Base-by-base conservation (phyloP, 331 rosid genomes). In the Rosa hybrid region DNA sequence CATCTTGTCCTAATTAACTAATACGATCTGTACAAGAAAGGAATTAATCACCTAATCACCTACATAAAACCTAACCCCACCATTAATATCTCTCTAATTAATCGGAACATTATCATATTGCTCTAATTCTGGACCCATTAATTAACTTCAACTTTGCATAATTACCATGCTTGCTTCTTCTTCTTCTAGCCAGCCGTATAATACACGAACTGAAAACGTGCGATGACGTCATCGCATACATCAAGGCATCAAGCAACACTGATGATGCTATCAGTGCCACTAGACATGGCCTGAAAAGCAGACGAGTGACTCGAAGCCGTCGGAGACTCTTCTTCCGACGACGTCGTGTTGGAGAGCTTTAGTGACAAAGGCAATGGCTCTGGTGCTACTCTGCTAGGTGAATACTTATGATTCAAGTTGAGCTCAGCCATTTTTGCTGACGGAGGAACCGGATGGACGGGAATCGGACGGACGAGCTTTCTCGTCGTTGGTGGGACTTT, bases 221-320 rank as follows among this genome's bases (percentile, higher is more conserved):
- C 23, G 21, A 25, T n/a, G 50, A 68, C 72, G 49, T 41, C 50
- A 18, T 68, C 25, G 53, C 60, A 27, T 62, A 62, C 72, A 62
- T 76, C 60, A 93, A 72, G 97, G 45, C 72, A 62, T 76, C 60
- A 93, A 72, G 97, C 97, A 81, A 93, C 98, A 62, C 91, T 91
- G 13, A 92, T 94, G 60, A 87, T 84, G 74, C 88, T 85, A 71
- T 91, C 97, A 14, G 64, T 20, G 39, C 94, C 94, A 44, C 89
- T 84, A 2, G 96, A 68, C 85, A 90, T 84, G 56, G 82, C 69
- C 80, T 87, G 90, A 71, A 91, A 92, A 79, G 89, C 56, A 1
- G 95, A 81, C 12, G 97, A 45, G 70, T n/a, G 96, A 60, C 69
- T 73, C 79, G 23, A 51, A 25, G 69, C 20, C 0, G 83, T 45